Evolutionary conservation across 257 asterid species (phyloP), one percentile per base, ranked within the genome.

Genomic region (Petunia secreta): DNA sequence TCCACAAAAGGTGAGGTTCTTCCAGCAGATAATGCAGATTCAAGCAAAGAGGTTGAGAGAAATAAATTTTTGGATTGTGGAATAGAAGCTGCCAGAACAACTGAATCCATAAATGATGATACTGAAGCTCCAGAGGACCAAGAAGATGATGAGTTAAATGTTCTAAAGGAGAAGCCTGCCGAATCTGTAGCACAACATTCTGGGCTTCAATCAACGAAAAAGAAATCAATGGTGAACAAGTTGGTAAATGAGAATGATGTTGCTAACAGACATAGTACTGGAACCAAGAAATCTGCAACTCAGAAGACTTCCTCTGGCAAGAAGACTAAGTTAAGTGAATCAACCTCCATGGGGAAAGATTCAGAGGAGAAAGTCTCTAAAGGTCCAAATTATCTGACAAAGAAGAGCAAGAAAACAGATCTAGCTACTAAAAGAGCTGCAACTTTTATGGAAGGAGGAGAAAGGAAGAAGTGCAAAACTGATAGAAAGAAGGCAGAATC

Each of bases 61-160:
- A 68, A 46, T 58, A 77, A 48, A 10, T 2, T 77, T 65, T 40
- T 48, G 62, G 75, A 75, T 54, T 63, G 80, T 46, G 65, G 59
- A 53, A 73, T 48, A 73, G 78, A 36, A 73, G n/a, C 14, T 13
- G 67, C 57, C 37, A 73, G 68, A 74, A 80, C 82, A 83, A 79
- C 67, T 69, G 76, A 75, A 62, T 62, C 73, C 10, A 66, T 66
- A 57, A 82, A 84, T 84, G 92, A 86, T 85, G 91, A 89, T 75
- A 85, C 89, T 74, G 87, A 88, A 82, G 87, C 94, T 80, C 83
- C 92, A 68, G 91, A 81, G 63, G 85, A 86, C 37, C 66, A 77
- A 11, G 81, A 75, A 62, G 66, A 50, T 36, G 78, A 38, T 60
- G 91, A 82, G 74, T 64, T 79, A 50, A 83, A 41, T 37, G 66